Evolutionary conservation across 345 rosid species (phyloP).

Genomic region (Corymbia maculata): DNA sequence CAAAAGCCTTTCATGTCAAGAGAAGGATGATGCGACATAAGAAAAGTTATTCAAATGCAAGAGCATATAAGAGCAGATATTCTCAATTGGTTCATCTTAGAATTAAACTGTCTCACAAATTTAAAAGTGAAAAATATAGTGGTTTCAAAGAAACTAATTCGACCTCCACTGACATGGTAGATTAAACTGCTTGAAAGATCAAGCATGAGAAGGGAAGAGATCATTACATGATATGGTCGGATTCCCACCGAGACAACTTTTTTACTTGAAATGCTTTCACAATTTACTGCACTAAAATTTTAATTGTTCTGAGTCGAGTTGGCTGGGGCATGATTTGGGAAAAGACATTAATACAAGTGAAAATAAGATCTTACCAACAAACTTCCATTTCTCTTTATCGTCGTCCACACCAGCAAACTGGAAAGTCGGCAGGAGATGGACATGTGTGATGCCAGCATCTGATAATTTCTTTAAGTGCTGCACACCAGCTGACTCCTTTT

Average conservation of each 20-base stretch:
- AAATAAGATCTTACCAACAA: conserved; percentile 39
- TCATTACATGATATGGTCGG: not conserved
- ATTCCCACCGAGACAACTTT: not conserved
- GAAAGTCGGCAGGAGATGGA: conserved; percentile 82
- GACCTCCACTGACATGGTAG: not conserved
- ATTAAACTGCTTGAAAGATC: not conserved
- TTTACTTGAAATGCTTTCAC: not conserved
- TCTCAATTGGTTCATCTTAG: not conserved
- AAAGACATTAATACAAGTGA: not conserved
- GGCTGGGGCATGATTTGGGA: not conserved
- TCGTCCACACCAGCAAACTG: conserved; percentile 89
- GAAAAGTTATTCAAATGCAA: not conserved
- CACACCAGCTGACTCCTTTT: conserved; percentile 76
- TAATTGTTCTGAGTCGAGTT: not conserved
- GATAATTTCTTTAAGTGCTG: conserved; percentile 72
- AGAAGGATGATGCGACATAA: not conserved
- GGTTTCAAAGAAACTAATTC: not conserved
- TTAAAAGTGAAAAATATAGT: not conserved
- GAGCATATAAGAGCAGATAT: not conserved
- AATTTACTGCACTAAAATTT: not conserved
- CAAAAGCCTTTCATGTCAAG: conserved; percentile 1
- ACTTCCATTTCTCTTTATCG: conserved; percentile 77
- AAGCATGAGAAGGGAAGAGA: not conserved
- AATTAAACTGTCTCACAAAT: not conserved
- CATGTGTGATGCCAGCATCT: conserved; percentile 81